These are phyloP conservation scores for Cucumis sativus DNA, from an alignment of 306 rosid genomes.

Conservation along the genomic window DNA sequence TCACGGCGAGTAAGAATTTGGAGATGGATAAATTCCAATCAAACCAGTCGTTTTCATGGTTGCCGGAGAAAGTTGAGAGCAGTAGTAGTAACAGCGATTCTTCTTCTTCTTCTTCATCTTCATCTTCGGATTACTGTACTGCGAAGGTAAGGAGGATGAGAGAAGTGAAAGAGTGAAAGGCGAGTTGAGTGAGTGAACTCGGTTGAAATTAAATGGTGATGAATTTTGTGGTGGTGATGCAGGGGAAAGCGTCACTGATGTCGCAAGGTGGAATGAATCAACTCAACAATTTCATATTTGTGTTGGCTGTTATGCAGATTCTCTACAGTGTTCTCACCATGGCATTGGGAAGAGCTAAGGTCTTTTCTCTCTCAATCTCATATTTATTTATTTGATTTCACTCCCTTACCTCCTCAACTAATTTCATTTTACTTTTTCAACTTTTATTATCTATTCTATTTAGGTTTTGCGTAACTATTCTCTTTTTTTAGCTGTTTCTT, in stretches of 20 bases:
- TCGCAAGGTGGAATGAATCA: constrained; percentile 40
- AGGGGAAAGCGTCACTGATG: constrained; percentile 43
- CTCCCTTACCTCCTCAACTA: no score
- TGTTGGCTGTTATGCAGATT: constrained; percentile 48
- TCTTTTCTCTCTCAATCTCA: background rate
- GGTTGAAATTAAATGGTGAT: background rate
- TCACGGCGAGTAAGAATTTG: constrained; percentile 17
- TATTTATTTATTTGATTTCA: background rate
- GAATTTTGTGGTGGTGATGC: background rate
- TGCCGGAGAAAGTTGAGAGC: background rate
- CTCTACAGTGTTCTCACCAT: constrained; percentile 41
- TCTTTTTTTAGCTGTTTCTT: no score
- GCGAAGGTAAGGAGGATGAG: background rate
- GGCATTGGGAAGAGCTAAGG: constrained; percentile 57
- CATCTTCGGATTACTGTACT: background rate
- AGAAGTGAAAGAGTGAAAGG: background rate
- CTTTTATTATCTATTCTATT: no score
- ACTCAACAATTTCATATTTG: constrained; percentile 42
- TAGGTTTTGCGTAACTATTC: no score
- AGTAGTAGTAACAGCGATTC: no score
- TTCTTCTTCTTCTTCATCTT: background rate
- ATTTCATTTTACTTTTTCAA: no score
- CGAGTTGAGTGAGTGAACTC: background rate
- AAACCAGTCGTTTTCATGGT: background rate
- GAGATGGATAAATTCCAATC: background rate